These are phyloP conservation scores for Gnomoniopsis smithogilvyi DNA, from an alignment of 2,329 filamentous ascomycete species.

Conservation along the genomic window DNA sequence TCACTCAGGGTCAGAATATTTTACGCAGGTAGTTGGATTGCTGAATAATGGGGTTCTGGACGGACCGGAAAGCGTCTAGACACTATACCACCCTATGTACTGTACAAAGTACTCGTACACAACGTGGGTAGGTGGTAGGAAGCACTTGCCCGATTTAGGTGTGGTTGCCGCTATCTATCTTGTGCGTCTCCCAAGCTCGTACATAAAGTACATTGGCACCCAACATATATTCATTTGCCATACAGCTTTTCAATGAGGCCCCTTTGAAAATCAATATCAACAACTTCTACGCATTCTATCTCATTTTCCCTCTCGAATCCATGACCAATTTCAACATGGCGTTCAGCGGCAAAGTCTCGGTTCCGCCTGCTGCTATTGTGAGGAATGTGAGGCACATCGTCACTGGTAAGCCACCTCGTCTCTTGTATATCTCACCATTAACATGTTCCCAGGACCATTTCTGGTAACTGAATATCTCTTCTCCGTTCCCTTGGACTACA, in stretches of 20 bases:
- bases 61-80: too few relatives aligned
- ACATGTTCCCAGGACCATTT: conserved; percentile 58
- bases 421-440: not conserved
- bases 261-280: too few relatives aligned
- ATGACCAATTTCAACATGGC: conserved; percentile 2
- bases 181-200: too few relatives aligned
- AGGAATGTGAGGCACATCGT: conserved; percentile 11
- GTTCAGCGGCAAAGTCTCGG: not conserved
- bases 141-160: not conserved
- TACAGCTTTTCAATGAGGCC: not conserved
- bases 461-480: conserved; percentile 81
- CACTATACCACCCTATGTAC: too few relatives aligned
- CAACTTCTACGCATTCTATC: too few relatives aligned
- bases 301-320: not conserved
- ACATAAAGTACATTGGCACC: too few relatives aligned
- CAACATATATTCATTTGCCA: not conserved
- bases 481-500: conserved; percentile 78
- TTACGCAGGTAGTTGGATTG: too few relatives aligned
- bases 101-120: too few relatives aligned
- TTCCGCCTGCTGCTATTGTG: conserved; percentile 11
- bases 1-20: too few relatives aligned
- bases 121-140: not conserved
- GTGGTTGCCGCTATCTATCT: not conserved
- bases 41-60: too few relatives aligned
- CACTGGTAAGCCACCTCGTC: conserved; percentile 3